Evolutionary conservation across 805 yeast species (phyloP), one percentile per base, ranked within the genome.

Genomic region (Yarrowia deformans): DNA sequence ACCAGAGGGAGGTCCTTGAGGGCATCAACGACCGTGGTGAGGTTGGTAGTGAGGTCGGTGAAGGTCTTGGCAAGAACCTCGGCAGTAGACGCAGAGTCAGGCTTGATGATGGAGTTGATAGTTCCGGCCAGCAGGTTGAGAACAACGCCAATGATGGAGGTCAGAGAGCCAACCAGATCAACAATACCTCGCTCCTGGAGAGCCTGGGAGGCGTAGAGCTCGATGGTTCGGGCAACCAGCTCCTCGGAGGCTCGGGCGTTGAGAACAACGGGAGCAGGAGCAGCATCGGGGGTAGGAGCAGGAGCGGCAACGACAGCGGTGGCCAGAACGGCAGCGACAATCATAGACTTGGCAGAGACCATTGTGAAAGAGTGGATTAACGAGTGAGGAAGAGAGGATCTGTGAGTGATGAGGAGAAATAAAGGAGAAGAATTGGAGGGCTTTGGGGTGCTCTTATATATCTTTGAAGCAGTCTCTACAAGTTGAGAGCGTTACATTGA

Each of bases 301-400:
- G 48, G 63, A 40, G 64, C 66, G 13, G 52, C 52, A 34, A 60
- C 66, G 34, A 52, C 66, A 60, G 42, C 52, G 6, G 52, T 34
- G 19, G 52, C 52, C 66, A 60, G 50, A 34, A 34, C 42, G 40
- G 66, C 34, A 12, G 52, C 45, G 34, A 60, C 5, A 23, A 45
- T 19, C 18, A 60, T 16, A 60, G 66, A 43, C 66, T 60, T 60
- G 42, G 52, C 50, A 13, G 66, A 60, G 42, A 60, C 66, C 66
- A 60, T 60, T 60, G 39, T 42, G 48, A 50, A 34, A 7, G 35
- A 13, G 14, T 14, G 9, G 19, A 42, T 29, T 8, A 56, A 48
- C 43, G 7, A 8, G 37, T 37, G 46, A n/a, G 16, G 1, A 14
- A 8, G 45, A 39, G n/a, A n/a, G 14, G 14, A 46, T 55, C 4